These are phyloP conservation scores for Phallus indusiatus DNA, from an alignment of 768 basidiomycete species.

Conservation along the genomic window DNA sequence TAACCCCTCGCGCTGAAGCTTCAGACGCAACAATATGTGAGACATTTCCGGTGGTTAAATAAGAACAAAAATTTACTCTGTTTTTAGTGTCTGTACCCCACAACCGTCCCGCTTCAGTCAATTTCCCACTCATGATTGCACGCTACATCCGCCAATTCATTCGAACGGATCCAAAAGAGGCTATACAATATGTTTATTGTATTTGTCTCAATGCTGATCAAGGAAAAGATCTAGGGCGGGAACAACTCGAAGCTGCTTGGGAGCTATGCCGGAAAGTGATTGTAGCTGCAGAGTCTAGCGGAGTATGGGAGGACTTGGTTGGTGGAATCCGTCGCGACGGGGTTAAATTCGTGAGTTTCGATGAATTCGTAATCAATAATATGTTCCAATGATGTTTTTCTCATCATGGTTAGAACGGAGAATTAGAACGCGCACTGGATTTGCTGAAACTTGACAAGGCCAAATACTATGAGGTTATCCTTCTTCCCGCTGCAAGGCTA, in stretches of 20 bases:
- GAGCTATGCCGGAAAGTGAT: conserved; percentile 72
- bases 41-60: conserved; percentile 15
- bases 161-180: conserved; percentile 87
- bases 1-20: conserved; percentile 71
- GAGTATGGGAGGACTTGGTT: conserved; percentile 87
- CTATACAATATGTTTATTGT: conserved; percentile 89
- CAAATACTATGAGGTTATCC: conserved; percentile 74
- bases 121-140: conserved; percentile 79
- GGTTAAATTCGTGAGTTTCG: conserved; percentile 65
- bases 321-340: conserved; percentile 90
- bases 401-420: conserved; percentile 51
- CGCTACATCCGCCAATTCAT: conserved; percentile 90
- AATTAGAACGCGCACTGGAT: conserved; percentile 74
- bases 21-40: conserved; percentile 77
- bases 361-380: not conserved
- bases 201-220: conserved; percentile 73
- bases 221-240: conserved; percentile 58
- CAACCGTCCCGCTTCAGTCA: conserved; percentile 60
- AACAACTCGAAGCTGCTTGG: conserved; percentile 77
- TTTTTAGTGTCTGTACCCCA: conserved; percentile 57
- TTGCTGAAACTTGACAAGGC: conserved; percentile 64
- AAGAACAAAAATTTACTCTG: not conserved
- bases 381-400: not conserved
- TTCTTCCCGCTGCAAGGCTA: conserved; percentile 71
- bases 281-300: conserved; percentile 65